Percentiles rank a stretch among this genome's conserved stretches.
Conservation (phyloP, 208 protist species). For the Trypanosoma rangeli region DNA sequence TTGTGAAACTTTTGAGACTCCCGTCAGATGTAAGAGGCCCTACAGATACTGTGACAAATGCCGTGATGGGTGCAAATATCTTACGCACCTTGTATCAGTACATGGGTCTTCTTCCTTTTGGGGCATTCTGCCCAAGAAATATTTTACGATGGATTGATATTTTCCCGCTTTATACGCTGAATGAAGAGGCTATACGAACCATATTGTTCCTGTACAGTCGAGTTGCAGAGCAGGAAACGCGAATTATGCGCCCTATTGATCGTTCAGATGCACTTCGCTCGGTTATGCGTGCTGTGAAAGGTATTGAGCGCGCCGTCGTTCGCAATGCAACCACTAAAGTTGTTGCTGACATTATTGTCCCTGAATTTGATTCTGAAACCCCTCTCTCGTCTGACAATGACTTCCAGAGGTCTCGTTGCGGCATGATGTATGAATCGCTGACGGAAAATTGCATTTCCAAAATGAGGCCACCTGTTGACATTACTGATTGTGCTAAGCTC, state of each 20-base stretch:
- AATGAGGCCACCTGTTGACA: not conserved
- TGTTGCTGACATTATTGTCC: not conserved
- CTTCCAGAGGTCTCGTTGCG: not conserved
- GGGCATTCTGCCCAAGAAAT: conserved; percentile 35
- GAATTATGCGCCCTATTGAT: conserved; percentile 9
- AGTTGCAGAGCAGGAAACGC: conserved; percentile 18
- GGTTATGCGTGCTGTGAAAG: not conserved
- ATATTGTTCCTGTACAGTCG: conserved; percentile 48
- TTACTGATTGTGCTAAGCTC: not conserved
- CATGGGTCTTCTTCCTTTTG: conserved; percentile 48
- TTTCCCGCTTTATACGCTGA: conserved; percentile 55
- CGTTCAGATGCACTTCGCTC: not conserved
- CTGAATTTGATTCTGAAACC: not conserved
- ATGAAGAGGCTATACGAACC: conserved; percentile 35
- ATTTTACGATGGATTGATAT: conserved; percentile 54
- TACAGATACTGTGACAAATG: conserved; percentile 16
- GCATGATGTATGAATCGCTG: conserved; percentile 7
- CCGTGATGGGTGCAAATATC: conserved; percentile 43
- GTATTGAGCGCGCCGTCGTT: not conserved
- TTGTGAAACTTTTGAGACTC: conserved; percentile 31
- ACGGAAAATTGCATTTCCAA: not conserved
- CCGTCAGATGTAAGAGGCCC: not conserved
- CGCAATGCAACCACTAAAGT: not conserved
- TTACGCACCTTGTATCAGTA: conserved; percentile 57
- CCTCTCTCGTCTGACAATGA: not conserved